Conservation (phyloP, 2,329 filamentous ascomycete species). For the Scopulariopsis brevicaulis region DNA sequence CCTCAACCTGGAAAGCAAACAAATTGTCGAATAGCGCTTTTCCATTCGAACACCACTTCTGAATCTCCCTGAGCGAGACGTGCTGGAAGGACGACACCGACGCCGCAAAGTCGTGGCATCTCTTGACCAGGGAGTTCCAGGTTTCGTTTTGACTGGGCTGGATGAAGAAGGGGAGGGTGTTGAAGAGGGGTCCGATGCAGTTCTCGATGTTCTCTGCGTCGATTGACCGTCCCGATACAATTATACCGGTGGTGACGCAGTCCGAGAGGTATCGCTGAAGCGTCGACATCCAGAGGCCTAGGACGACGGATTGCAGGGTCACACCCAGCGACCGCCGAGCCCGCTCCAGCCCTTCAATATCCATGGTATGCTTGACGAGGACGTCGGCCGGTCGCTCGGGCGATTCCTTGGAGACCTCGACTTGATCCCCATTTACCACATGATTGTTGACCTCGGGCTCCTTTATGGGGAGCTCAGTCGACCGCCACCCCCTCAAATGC, state of each 20-base stretch:
- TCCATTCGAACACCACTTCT: slow-evolving; percentile 60
- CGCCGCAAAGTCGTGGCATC: slow-evolving; percentile 62
- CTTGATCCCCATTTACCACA: not conserved
- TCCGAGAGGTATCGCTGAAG: slow-evolving; percentile 38
- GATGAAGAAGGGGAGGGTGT: slow-evolving; percentile 67
- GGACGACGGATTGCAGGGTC: slow-evolving; percentile 68
- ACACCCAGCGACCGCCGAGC: slow-evolving; percentile 51
- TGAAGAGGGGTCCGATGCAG: slow-evolving; percentile 77
- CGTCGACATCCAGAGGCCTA: slow-evolving; percentile 61
- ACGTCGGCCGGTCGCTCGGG: slow-evolving; percentile 7
- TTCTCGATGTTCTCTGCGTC: slow-evolving; percentile 53
- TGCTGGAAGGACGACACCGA: slow-evolving; percentile 63
- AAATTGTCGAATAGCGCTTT: slow-evolving; percentile 64
- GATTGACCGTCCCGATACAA: slow-evolving; percentile 69
- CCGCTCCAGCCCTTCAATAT: slow-evolving; percentile 32
- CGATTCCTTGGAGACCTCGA: slow-evolving; percentile 3
- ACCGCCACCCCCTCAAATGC: slow-evolving; percentile 30
- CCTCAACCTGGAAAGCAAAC: slow-evolving; percentile 65
- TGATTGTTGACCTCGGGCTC: not conserved
- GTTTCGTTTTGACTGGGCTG: slow-evolving; percentile 28
- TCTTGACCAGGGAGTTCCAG: slow-evolving; percentile 48
- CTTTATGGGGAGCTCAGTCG: slow-evolving; percentile 6
- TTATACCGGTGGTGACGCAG: slow-evolving; percentile 53
- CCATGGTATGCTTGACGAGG: slow-evolving; percentile 15
- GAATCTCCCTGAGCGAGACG: slow-evolving; percentile 65